Base-by-base conservation (phyloP, 441 rosid genomes). In the Syzygium syzygioides region DNA sequence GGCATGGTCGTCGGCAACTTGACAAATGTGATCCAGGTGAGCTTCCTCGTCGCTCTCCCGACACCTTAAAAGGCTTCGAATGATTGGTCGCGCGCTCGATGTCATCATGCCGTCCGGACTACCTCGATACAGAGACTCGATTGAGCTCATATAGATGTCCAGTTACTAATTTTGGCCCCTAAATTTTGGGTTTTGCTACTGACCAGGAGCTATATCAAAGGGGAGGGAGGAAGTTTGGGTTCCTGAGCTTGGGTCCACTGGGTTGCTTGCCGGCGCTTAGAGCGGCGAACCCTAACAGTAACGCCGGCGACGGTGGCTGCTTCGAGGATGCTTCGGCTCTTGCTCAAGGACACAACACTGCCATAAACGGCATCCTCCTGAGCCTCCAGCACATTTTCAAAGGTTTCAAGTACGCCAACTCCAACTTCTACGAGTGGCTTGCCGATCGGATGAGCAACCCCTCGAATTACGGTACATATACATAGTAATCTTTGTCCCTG, bases 1-100 rank as follows among this genome's bases (percentile, higher is more conserved):
- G 93, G 91, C 14, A 92, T 91, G 94, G 96, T 94, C 53, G 87
- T 94, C 50, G 94, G 95, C n/a, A 94, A 94, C 90, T 91, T 94
- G 87, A 93, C 96, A n/a, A 89, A 87, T 68, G 79, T 91, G 30
- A 91, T 94, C 79, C 93, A 94, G 90, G 95, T 94, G 89, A 90
- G 88, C 37, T 52, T 55, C 54, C 57, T 53, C 10, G 7, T 71
- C n/a, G 17, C 52, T 20, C 50, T 20, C 15, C 41, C n/a, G 28
- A 37, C 50, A 6, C 9, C 9, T 26, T 4, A 23, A 11, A 2
- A 20, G 52, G 17, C 28, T 71, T 25, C 5, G 48, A 23, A 68
- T 20, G 34, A 68, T 68, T 4, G 4, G 48, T 34, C 48, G 50
- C 64, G 4, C 3, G 3, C 55, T 85, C 15, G 57, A 19, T 26